phyloP scores from a whole-genome alignment of 2,329 filamentous ascomycete species.

The Tolypocladium endophyticum region DNA sequence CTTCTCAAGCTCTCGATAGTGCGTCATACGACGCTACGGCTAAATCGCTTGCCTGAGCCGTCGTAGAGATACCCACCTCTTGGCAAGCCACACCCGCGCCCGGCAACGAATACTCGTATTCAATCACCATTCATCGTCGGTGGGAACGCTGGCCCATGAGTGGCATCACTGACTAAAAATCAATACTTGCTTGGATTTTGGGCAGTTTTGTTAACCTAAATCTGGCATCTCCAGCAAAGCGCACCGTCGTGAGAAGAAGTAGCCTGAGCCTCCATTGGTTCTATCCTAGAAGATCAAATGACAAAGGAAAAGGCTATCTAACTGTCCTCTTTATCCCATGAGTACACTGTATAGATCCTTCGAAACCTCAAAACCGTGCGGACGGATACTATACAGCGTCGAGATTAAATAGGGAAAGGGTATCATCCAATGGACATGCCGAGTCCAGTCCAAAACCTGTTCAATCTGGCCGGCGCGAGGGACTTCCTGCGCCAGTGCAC shows the following conservation, averaged over 20 bases:
- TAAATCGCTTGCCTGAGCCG: neutral
- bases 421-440: slow-evolving; percentile 20
- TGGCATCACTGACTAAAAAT: neutral
- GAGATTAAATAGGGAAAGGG: slow-evolving; percentile 12
- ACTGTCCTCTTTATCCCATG: slow-evolving; percentile 1
- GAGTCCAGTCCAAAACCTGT: slow-evolving; percentile 19
- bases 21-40: neutral
- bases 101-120: neutral
- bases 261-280: slow-evolving; percentile 4
- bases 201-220: neutral
- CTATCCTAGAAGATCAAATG: slow-evolving; percentile 3
- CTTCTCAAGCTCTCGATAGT: neutral
- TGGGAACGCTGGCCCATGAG: neutral
- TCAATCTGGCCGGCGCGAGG: slow-evolving; percentile 8
- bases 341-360: neutral
- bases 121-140: neutral
- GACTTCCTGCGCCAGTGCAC: neutral
- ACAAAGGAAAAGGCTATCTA: neutral
- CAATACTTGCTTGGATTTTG: neutral
- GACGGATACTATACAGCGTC: slow-evolving; percentile 16
- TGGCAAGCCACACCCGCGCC: neutral
- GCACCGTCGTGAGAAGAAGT: neutral
- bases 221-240: neutral
- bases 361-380: neutral
- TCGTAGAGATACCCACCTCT: neutral